phyloP scores from a whole-genome alignment of 805 yeast species.

The Allodekkera sacchari region DNA sequence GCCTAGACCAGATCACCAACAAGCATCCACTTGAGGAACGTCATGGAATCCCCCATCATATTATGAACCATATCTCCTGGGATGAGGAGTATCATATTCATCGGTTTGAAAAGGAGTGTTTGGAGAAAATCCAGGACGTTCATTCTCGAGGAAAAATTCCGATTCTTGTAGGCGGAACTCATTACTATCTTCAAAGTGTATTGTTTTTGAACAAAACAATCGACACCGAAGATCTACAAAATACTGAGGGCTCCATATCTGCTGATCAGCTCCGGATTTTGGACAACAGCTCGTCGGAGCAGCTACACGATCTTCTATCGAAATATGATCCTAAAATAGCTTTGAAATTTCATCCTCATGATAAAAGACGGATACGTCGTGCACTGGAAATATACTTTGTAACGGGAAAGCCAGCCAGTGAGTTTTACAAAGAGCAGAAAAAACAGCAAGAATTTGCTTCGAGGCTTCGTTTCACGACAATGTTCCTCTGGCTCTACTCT shows the following conservation, averaged over 20 bases:
- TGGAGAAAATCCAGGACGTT: slow-evolving; percentile 51
- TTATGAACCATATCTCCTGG: slow-evolving; percentile 81
- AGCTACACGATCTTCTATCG: slow-evolving; percentile 38
- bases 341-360: slow-evolving; percentile 86
- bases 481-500: slow-evolving; percentile 79
- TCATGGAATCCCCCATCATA: slow-evolving; percentile 71
- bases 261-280: slow-evolving; percentile 35
- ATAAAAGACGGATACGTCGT: slow-evolving; percentile 65
- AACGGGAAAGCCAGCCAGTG: slow-evolving; percentile 64
- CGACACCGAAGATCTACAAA: slow-evolving; percentile 3
- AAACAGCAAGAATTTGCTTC: slow-evolving; percentile 30
- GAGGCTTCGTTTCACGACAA: slow-evolving; percentile 47
- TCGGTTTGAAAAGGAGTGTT: slow-evolving; percentile 68
- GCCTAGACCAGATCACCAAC: slow-evolving; percentile 72
- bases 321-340: slow-evolving; percentile 65
- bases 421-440: slow-evolving; percentile 56
- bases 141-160: slow-evolving; percentile 67
- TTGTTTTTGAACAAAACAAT: slow-evolving; percentile 64
- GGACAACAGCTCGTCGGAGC: slow-evolving; percentile 47
- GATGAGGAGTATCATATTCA: slow-evolving; percentile 74
- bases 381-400: slow-evolving; percentile 72
- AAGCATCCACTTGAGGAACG: slow-evolving; percentile 83
- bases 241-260: too few species aligned
- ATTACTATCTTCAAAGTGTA: slow-evolving; percentile 78
- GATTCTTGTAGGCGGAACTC: slow-evolving; percentile 92